Conservation (phyloP, 106 monocot genomes). For the Alisma plantagoaquatica region DNA sequence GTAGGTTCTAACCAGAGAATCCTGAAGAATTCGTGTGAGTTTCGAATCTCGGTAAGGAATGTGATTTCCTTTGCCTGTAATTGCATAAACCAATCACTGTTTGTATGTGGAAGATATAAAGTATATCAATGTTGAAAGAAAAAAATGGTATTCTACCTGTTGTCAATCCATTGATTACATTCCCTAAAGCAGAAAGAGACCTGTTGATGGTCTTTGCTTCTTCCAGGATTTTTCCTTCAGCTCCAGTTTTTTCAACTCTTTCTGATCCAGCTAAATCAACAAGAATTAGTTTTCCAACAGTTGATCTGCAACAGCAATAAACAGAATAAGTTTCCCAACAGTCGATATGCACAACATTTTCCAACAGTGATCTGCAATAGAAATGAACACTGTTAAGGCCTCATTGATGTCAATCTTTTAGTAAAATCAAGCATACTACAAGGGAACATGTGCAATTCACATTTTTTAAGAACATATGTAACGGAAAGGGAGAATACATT, state of each 20-base stretch:
- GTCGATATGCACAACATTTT: no score
- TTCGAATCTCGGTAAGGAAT: conserved; percentile 82
- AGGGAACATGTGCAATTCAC: no score
- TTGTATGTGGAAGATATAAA: no score
- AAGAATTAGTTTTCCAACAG: conserved; percentile 68
- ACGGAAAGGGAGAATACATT: no score
- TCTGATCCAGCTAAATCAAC: conserved; percentile 91
- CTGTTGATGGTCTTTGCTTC: conserved; percentile 88
- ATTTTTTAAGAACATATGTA: no score
- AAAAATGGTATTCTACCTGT: conserved; percentile 22
- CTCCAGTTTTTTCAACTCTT: conserved; percentile 86
- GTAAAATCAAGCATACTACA: no score
- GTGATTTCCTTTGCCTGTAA: conserved; percentile 52
- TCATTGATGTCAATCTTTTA: not conserved
- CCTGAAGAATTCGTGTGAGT: conserved; percentile 85
- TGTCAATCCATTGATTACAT: conserved; percentile 82
- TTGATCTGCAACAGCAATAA: no score
- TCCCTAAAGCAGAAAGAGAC: conserved; percentile 82
- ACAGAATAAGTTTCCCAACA: no score
- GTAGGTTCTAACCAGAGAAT: conserved; percentile 49
- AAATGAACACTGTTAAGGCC: no score
- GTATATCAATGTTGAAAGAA: not conserved
- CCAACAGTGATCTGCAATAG: no score
- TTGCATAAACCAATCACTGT: not conserved
- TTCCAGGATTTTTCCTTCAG: conserved; percentile 72